These are phyloP conservation scores for Mortierella sp. DNA, from an alignment of 371 early-diverging fungal species.

Conservation along the genomic window DNA sequence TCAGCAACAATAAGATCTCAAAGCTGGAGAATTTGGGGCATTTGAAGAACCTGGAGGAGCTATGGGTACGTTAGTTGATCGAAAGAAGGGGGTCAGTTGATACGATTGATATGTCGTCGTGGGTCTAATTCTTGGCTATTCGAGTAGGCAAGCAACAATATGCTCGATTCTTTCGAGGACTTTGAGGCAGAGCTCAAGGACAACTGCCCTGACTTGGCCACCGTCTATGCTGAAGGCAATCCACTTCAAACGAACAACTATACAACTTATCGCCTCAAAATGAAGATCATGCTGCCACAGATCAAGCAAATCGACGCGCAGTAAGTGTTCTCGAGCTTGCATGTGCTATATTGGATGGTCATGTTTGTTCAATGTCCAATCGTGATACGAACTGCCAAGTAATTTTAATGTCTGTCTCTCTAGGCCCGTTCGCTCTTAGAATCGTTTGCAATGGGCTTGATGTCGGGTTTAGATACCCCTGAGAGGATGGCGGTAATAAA, in stretches of 20 bases:
- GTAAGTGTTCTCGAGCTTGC: conserved; percentile 9
- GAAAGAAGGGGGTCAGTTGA: background rate
- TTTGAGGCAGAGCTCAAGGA: conserved; percentile 77
- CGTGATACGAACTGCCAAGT: too few species aligned
- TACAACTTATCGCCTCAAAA: conserved; percentile 88
- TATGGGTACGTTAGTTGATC: conserved; percentile 77
- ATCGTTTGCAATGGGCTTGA: background rate
- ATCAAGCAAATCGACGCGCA: conserved; percentile 92
- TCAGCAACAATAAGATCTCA: conserved; percentile 85
- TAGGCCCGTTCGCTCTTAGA: background rate
- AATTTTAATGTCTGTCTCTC: background rate
- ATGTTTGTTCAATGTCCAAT: background rate
- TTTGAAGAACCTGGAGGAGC: conserved; percentile 80
- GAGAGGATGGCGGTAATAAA: too few species aligned
- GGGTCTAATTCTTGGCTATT: background rate
- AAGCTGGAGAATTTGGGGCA: conserved; percentile 81
- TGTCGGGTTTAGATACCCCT: too few species aligned
- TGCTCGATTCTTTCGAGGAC: conserved; percentile 81
- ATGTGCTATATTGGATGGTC: too few species aligned
- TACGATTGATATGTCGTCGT: background rate
- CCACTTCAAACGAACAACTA: conserved; percentile 84
- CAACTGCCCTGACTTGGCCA: conserved; percentile 68
- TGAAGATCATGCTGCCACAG: conserved; percentile 87
- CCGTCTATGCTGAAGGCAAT: conserved; percentile 96
- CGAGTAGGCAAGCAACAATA: conserved; percentile 82